Base-by-base conservation (phyloP, 306 rosid genomes). In the Prunus fruticosa region DNA sequence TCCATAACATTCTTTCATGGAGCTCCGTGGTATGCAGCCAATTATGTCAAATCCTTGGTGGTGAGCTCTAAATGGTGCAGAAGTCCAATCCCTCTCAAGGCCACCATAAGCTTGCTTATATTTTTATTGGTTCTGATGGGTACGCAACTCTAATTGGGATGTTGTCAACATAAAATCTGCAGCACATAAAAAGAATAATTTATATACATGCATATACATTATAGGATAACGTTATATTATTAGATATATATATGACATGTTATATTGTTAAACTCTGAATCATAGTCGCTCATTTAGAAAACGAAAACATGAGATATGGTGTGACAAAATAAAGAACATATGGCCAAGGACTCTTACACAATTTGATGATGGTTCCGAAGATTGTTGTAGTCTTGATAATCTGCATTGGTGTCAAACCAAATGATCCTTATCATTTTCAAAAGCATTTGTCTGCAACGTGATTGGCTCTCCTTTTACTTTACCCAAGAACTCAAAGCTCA, bases 401-500 rank as follows among this genome's bases (percentile, higher is more conserved):
- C 64, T 4, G 63, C 14, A 0, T 84, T 72, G 2, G 96, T 90
- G 58, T 91, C 88, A 75, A 91, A 91, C 96, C 96, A 91, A 62
- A 88, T 52, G 15, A 76, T 22, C 18, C 85, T 84, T 81, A n/a
- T 91, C 96, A 27, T 84, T 46, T 68, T 62, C 85, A 64, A 53
- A 87, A 8, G 89, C 82, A 78, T 88, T 91, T 6, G 96, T 88
- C 30, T 88, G 93, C 46, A 91, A 51, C 52, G 60, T 71, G 49
- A 66, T 53, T 32, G 84, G 88, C 45, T 75, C 77, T 27, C 91
- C 90, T 74, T 77, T 74, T 58, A 50, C 70, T 3, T 85, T 84
- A 1, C 96, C 96, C 86, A 91, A 67, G 79, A 88, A 87, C 80
- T 88, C 93, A 27, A 84, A 91, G 52, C 83, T 88, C 91, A 16